Evolutionary conservation across 1,284 basidiomycete genomes (phyloP).

Genomic region (Ustilago crameri): DNA sequence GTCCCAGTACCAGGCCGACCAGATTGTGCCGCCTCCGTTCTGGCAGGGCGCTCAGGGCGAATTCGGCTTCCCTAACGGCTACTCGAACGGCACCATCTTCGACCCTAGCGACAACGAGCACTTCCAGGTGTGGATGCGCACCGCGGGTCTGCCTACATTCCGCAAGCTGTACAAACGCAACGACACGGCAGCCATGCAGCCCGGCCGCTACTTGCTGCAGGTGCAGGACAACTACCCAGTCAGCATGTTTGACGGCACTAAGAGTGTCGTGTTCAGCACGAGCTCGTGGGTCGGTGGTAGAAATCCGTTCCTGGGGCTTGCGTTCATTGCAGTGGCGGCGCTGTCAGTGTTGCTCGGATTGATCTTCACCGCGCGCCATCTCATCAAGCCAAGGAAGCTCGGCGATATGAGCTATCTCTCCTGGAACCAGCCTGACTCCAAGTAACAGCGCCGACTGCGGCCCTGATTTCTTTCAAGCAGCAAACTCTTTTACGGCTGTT

Average conservation of each 20-base stretch:
- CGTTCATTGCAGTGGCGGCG: slow-evolving; percentile 88
- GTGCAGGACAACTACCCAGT: slow-evolving; percentile 95
- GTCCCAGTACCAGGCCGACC: slow-evolving; percentile 69
- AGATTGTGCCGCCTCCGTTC: slow-evolving; percentile 91
- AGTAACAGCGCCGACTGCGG: slow-evolving; percentile 14
- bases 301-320: slow-evolving; percentile 96
- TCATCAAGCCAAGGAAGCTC: slow-evolving; percentile 87
- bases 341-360: slow-evolving; percentile 89
- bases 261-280: slow-evolving; percentile 94
- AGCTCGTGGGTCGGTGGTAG: slow-evolving; percentile 98
- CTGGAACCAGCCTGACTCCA: slow-evolving; percentile 61
- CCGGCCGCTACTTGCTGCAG: slow-evolving; percentile 81
- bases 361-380: slow-evolving; percentile 87
- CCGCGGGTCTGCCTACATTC: slow-evolving; percentile 94
- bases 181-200: slow-evolving; percentile 78
- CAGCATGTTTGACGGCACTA: slow-evolving; percentile 88
- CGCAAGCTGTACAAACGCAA: slow-evolving; percentile 93
- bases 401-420: slow-evolving; percentile 68
- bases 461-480: too few species aligned
- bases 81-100: slow-evolving; percentile 77
- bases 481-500: too few species aligned
- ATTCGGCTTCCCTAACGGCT: slow-evolving; percentile 77
- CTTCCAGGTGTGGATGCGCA: slow-evolving; percentile 99
- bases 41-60: slow-evolving; percentile 71
- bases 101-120: slow-evolving; percentile 85